phyloP scores from a whole-genome alignment of 805 yeast genomes.

The Blastobotrys parvus region DNA sequence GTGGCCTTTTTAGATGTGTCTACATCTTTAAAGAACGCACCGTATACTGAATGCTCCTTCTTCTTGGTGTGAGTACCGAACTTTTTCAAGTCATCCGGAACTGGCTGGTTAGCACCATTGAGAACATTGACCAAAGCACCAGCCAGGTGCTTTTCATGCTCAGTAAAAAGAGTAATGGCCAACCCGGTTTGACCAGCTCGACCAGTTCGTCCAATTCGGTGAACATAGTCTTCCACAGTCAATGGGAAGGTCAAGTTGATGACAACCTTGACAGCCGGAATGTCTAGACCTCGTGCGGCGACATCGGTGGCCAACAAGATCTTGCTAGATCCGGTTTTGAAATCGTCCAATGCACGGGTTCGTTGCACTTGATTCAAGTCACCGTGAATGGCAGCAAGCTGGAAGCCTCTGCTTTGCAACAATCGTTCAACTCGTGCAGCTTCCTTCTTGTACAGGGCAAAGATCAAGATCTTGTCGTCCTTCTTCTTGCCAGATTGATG shows the following conservation, averaged over 20 bases:
- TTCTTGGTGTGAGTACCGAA: conserved; percentile 98
- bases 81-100: conserved; percentile 88
- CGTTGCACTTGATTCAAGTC: conserved; percentile 90
- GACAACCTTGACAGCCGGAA: conserved; percentile 93
- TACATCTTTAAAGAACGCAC: conserved; percentile 92
- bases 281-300: conserved; percentile 96
- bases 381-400: conserved; percentile 92
- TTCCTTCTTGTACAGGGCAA: conserved; percentile 94
- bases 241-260: conserved; percentile 93
- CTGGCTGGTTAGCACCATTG: conserved; percentile 89
- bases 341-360: conserved; percentile 74
- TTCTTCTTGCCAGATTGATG: conserved; percentile 58
- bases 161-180: conserved; percentile 94
- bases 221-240: conserved; percentile 94
- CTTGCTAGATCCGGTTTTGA: conserved; percentile 70
- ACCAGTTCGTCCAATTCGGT: conserved; percentile 96
- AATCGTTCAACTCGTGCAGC: conserved; percentile 83
- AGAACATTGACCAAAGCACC: conserved; percentile 90
- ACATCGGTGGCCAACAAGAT: conserved; percentile 94
- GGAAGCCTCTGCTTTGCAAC: conserved; percentile 62
- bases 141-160: conserved; percentile 90
- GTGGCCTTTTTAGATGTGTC: conserved; percentile 75
- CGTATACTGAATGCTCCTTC: conserved; percentile 96
- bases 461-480: conserved; percentile 79
- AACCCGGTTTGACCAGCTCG: conserved; percentile 94